These are phyloP conservation scores for Botrytis fabae DNA, from an alignment of 2,329 filamentous ascomycete genomes.

Conservation along the genomic window DNA sequence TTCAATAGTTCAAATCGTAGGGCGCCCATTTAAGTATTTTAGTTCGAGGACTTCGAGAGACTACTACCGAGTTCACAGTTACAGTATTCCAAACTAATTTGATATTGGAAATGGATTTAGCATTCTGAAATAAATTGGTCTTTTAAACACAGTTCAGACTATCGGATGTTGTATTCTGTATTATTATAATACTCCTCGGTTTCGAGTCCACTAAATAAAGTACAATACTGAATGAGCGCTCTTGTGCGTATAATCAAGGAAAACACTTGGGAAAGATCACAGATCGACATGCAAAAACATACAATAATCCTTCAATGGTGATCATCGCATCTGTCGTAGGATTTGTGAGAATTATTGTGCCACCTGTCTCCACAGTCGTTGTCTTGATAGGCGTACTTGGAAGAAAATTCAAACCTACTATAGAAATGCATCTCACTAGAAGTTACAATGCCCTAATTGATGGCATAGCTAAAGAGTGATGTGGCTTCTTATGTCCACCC, in stretches of 20 bases:
- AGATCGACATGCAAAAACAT: neutral
- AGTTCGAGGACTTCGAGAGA: neutral
- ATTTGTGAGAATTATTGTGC: neutral
- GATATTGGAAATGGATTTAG: neutral
- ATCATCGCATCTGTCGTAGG: neutral
- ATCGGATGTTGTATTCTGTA: neutral
- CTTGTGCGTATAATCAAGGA: neutral
- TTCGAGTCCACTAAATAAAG: neutral
- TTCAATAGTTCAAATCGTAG: neutral
- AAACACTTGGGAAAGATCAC: neutral
- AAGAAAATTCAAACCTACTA: neutral
- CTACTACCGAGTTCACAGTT: neutral
- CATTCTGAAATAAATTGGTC: neutral
- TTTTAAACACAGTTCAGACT: neutral
- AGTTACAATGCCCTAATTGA: neutral
- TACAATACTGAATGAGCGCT: neutral
- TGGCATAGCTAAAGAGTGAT: neutral
- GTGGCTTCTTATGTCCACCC: neutral
- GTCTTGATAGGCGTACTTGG: neutral
- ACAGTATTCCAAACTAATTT: neutral
- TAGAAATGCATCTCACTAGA: neutral
- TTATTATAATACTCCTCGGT: neutral
- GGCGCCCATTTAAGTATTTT: neutral
- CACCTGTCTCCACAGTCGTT: neutral
- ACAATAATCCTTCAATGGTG: neutral